Percentiles rank a stretch among this genome's conserved stretches.
Conservation (phyloP, 257 asterid species). For the Henckelia pumila region DNA sequence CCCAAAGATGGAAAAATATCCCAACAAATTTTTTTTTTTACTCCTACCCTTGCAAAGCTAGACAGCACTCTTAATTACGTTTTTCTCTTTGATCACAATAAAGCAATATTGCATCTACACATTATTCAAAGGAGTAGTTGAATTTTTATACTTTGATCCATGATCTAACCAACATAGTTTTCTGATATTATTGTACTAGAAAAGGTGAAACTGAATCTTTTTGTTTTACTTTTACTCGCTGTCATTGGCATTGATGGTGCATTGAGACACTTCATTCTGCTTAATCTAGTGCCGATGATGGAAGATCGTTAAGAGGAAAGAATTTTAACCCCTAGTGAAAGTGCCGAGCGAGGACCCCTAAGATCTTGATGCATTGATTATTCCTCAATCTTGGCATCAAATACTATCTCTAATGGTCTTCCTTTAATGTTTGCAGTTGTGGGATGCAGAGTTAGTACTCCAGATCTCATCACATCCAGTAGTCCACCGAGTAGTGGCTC, state of each 20-base stretch:
- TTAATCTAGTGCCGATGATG: neutral
- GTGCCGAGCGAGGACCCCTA: neutral
- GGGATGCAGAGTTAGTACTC: slow-evolving; percentile 63
- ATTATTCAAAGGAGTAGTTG: neutral
- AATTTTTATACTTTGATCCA: neutral
- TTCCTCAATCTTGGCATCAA: slow-evolving; percentile 12
- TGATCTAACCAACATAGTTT: neutral
- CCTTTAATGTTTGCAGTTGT: slow-evolving; percentile 47
- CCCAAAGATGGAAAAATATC: too few species aligned
- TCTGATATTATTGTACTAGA: neutral
- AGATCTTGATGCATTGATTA: slow-evolving; percentile 6
- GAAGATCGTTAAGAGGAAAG: neutral
- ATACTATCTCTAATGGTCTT: neutral
- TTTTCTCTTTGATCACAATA: neutral
- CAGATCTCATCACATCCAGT: slow-evolving; percentile 71
- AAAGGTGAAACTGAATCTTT: neutral
- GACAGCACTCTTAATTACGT: too few species aligned
- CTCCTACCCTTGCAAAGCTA: too few species aligned
- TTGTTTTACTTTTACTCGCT: neutral
- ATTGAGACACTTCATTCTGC: neutral
- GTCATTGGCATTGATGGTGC: neutral
- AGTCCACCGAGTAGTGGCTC: slow-evolving; percentile 65
- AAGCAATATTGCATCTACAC: neutral
- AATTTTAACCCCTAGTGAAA: neutral
- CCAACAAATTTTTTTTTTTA: too few species aligned